Evolutionary conservation across 1,139 yeast genomes (phyloP).

Genomic region (Zhuliangozyma parablackwelliae): DNA sequence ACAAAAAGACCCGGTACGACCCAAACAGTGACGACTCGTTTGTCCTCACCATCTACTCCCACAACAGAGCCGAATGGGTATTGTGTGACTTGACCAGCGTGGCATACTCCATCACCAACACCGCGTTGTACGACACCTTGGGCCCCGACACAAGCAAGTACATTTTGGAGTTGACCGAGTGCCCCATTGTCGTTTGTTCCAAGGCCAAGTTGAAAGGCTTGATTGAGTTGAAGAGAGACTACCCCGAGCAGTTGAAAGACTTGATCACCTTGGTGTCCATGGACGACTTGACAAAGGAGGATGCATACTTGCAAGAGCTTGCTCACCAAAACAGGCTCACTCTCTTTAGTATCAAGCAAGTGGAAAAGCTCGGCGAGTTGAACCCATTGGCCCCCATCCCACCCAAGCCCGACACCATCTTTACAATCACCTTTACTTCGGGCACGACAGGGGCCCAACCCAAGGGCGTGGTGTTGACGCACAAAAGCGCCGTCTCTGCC

Average conservation of each 20-base stretch:
- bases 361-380: conserved; percentile 50
- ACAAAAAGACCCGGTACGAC: conserved; percentile 19
- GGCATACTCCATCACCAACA: conserved; percentile 31
- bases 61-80: conserved; percentile 37
- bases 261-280: conserved; percentile 34
- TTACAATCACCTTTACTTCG: conserved; percentile 72
- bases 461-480: conserved; percentile 67
- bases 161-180: conserved; percentile 30
- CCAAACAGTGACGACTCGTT: conserved; percentile 24
- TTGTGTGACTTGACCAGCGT: conserved; percentile 35
- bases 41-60: conserved; percentile 30
- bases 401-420: conserved; percentile 51
- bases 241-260: conserved; percentile 21
- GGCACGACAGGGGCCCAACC: conserved; percentile 72
- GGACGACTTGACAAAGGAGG: conserved; percentile 32
- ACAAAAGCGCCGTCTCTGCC: conserved; percentile 50
- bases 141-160: conserved; percentile 33
- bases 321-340: conserved; percentile 23
- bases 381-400: conserved; percentile 43
- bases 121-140: conserved; percentile 40
- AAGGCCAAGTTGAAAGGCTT: conserved; percentile 27
- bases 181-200: conserved; percentile 33
- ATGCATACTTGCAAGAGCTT: conserved; percentile 13
- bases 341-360: conserved; percentile 38
- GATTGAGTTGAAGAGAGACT: conserved; percentile 22